Evolutionary conservation across 768 basidiomycete species (phyloP).

Genomic region (Leccinum pellstonianum): DNA sequence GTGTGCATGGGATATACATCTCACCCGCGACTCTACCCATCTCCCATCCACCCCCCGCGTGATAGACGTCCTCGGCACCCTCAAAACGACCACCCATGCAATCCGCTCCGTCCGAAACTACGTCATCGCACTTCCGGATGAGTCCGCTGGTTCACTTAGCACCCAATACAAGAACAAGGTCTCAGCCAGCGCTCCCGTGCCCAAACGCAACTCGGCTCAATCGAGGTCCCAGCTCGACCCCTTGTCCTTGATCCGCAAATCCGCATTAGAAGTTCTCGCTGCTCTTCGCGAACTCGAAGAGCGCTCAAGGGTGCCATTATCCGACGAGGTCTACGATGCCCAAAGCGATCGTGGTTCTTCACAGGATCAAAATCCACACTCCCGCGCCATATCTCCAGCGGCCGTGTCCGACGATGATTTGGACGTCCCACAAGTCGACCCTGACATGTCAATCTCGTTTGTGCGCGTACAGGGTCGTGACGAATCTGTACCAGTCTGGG

Average conservation of each 20-base stretch:
- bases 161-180: slow-evolving; percentile 57
- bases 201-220: slow-evolving; percentile 36
- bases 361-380: slow-evolving; percentile 35
- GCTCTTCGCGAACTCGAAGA: slow-evolving; percentile 82
- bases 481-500: slow-evolving; percentile 77
- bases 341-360: slow-evolving; percentile 64
- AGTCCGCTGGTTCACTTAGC: slow-evolving; percentile 54
- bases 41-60: slow-evolving; percentile 25
- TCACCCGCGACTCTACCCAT: slow-evolving; percentile 13
- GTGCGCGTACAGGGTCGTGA: slow-evolving; percentile 66
- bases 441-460: slow-evolving; percentile 64
- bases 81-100: slow-evolving; percentile 77
- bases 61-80: slow-evolving; percentile 61
- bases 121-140: slow-evolving; percentile 77
- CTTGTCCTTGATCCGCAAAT: slow-evolving; percentile 65
- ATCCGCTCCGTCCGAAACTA: slow-evolving; percentile 85
- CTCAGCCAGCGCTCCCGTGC: slow-evolving; percentile 33
- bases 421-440: slow-evolving; percentile 41
- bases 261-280: slow-evolving; percentile 82
- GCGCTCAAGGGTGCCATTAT: slow-evolving; percentile 66
- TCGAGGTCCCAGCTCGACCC: slow-evolving; percentile 50
- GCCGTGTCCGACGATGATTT: slow-evolving; percentile 39
- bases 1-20: slow-evolving; percentile 57
- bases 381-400: slow-evolving; percentile 46
- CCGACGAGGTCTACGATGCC: slow-evolving; percentile 80